phyloP scores from a whole-genome alignment of 2,329 filamentous ascomycete species.

The Pseudogymnoascus sp. region DNA sequence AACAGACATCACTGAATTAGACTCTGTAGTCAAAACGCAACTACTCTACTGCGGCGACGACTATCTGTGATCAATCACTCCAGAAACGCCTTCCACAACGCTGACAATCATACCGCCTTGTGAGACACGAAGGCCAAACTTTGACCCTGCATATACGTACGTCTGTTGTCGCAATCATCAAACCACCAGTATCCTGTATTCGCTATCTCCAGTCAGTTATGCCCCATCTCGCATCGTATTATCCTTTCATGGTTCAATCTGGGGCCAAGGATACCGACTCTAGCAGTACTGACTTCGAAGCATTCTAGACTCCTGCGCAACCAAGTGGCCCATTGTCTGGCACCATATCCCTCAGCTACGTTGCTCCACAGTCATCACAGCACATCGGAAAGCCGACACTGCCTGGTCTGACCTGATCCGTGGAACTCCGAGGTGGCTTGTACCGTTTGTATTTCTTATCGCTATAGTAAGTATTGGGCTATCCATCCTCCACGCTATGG shows the following conservation, averaged over 20 bases:
- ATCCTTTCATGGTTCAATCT: neutral
- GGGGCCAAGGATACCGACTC: neutral
- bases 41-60: neutral
- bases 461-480: neutral
- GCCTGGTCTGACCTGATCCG: neutral
- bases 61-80: constrained; percentile 1
- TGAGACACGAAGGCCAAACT: neutral
- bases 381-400: neutral
- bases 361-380: neutral
- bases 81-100: neutral
- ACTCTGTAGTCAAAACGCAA: constrained; percentile 3
- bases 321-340: neutral
- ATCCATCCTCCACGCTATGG: neutral
- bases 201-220: neutral
- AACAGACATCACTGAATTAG: constrained; percentile 6
- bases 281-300: neutral
- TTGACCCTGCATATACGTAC: neutral
- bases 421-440: neutral
- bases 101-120: neutral
- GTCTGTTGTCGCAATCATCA: constrained; percentile 3
- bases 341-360: neutral
- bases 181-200: neutral
- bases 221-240: neutral
- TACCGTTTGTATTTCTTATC: neutral
- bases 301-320: neutral